Percentiles rank a stretch among this genome's conserved stretches.
Conservation (phyloP, 495 filamentous ascomycete genomes). For the Penicillium verhagenii region DNA sequence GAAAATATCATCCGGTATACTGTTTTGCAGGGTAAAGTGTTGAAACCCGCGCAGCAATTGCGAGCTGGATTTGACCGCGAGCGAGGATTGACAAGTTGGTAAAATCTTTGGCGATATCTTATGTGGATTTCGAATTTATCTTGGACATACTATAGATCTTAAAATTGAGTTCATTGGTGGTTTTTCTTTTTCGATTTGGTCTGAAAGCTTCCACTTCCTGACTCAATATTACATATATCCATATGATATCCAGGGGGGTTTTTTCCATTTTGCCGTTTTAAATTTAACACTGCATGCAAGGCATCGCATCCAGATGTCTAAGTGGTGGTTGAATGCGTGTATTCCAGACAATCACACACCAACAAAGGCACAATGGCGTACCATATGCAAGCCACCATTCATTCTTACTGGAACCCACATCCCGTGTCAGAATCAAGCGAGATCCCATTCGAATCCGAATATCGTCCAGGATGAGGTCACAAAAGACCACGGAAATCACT, state of each 20-base stretch:
- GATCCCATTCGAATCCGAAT: not conserved
- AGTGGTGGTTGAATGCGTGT: not conserved
- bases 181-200: not conserved
- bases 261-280: not conserved
- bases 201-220: not conserved
- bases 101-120: slow-evolving; percentile 2
- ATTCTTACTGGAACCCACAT: not conserved
- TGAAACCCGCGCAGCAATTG: slow-evolving; percentile 81
- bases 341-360: not conserved
- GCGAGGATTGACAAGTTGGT: slow-evolving; percentile 86
- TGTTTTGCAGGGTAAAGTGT: slow-evolving; percentile 86
- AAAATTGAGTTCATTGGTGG: not conserved
- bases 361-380: not conserved
- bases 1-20: slow-evolving; percentile 91
- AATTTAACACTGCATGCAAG: not conserved
- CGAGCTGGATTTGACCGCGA: slow-evolving; percentile 86
- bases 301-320: too few species aligned
- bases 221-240: too few species aligned
- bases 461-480: not conserved
- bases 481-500: not conserved
- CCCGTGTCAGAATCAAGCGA: not conserved
- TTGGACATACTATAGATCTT: not conserved
- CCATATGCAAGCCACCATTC: not conserved
- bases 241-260: too few species aligned
- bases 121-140: not conserved